Conservation (phyloP, 441 rosid genomes). For the Bruguiera hainesii region DNA sequence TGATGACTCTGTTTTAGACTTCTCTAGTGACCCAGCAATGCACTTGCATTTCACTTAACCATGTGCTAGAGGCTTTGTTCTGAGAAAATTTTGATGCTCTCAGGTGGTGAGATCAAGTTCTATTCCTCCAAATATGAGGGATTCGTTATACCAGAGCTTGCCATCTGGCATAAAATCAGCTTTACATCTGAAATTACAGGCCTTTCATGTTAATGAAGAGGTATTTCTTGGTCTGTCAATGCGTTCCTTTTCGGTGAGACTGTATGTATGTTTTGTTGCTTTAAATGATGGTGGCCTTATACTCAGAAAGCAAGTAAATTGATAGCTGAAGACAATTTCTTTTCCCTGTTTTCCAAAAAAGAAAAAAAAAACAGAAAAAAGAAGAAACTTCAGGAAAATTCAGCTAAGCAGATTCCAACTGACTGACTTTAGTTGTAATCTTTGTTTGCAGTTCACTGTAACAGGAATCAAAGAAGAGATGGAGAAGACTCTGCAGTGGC, state of each 20-base stretch:
- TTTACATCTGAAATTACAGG: slow-evolving; percentile 61
- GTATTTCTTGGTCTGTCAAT: slow-evolving; percentile 10
- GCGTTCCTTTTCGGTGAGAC: background rate
- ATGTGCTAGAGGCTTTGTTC: slow-evolving; percentile 6
- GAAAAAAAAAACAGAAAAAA: background rate
- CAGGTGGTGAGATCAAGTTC: slow-evolving; percentile 92
- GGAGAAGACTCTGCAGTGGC: slow-evolving; percentile 36
- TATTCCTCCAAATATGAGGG: slow-evolving; percentile 80
- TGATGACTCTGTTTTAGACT: background rate
- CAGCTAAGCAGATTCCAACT: background rate
- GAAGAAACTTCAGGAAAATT: background rate
- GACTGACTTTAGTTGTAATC: slow-evolving; percentile 2
- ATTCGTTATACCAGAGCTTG: slow-evolving; percentile 85
- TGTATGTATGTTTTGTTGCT: background rate
- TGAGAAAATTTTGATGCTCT: slow-evolving; percentile 10
- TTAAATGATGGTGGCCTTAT: background rate
- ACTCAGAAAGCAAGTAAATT: background rate
- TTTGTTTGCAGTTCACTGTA: slow-evolving; percentile 21
- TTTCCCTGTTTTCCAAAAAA: background rate
- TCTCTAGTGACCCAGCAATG: background rate
- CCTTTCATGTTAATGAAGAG: slow-evolving; percentile 74
- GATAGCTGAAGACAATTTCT: background rate
- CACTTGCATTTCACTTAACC: background rate
- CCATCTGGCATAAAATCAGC: slow-evolving; percentile 86
- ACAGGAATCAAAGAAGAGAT: slow-evolving; percentile 34